Evolutionary conservation across 345 rosid genomes (phyloP).

Genomic region (Adansonia digitata): DNA sequence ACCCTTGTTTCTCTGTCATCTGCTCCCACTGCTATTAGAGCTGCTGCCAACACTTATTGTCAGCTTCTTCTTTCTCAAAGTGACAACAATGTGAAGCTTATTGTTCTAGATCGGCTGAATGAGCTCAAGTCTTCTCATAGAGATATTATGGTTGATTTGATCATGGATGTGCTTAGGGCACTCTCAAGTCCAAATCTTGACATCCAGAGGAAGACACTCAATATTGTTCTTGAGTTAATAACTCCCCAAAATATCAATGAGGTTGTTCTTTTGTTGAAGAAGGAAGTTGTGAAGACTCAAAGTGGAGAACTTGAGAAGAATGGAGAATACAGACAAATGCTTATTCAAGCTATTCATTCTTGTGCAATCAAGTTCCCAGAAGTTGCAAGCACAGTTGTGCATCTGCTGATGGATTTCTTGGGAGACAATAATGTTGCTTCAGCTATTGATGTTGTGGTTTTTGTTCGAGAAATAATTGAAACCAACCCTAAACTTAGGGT

Average conservation of each 20-base stretch:
- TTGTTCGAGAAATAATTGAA: constrained; percentile 77
- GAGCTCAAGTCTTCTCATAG: constrained; percentile 64
- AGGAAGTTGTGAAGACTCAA: constrained; percentile 85
- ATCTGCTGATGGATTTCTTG: constrained; percentile 79
- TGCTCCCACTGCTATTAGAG: constrained; percentile 70
- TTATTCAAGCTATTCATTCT: constrained; percentile 78
- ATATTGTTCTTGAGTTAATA: constrained; percentile 64
- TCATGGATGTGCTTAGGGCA: constrained; percentile 81
- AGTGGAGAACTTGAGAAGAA: constrained; percentile 72
- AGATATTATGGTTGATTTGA: constrained; percentile 65
- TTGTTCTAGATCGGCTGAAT: constrained; percentile 64
- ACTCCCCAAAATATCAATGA: constrained; percentile 65
- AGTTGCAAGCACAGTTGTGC: constrained; percentile 82
- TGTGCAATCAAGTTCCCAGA: constrained; percentile 84
- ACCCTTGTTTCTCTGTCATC: constrained; percentile 81
- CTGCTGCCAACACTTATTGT: constrained; percentile 68
- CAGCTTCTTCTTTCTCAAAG: constrained; percentile 77
- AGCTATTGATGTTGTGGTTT: constrained; percentile 62
- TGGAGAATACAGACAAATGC: constrained; percentile 79
- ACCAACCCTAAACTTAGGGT: constrained; percentile 68
- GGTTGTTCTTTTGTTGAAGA: constrained; percentile 65
- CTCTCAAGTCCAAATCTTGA: constrained; percentile 79
- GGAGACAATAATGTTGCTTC: constrained; percentile 75
- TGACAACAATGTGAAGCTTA: constrained; percentile 78
- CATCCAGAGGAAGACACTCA: constrained; percentile 63